Conservation (phyloP, 305 asterid genomes). For the Fraxinus platypoda region DNA sequence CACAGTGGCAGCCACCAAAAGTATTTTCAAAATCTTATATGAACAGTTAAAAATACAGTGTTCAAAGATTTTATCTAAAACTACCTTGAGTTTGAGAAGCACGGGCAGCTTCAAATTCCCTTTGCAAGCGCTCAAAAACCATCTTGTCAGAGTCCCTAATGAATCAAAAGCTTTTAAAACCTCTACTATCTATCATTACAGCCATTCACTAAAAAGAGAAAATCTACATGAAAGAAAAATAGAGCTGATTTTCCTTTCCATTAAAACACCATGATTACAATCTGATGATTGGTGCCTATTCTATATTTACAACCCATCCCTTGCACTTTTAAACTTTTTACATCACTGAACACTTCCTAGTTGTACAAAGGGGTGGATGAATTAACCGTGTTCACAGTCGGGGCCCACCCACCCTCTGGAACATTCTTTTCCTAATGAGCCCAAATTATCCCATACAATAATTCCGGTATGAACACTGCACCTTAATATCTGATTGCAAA, state of each 20-base stretch:
- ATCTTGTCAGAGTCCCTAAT: slow-evolving; percentile 93
- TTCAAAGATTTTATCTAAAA: slow-evolving; percentile 6
- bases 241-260: background rate
- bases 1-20: background rate
- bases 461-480: background rate
- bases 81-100: slow-evolving; percentile 91
- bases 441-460: background rate
- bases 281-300: background rate
- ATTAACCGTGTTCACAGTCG: background rate
- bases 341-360: background rate
- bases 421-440: background rate
- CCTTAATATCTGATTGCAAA: background rate
- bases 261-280: background rate
- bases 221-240: slow-evolving; percentile 1
- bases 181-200: background rate
- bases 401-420: slow-evolving; percentile 9
- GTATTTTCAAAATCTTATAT: background rate
- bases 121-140: slow-evolving; percentile 81
- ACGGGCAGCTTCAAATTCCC: slow-evolving; percentile 85
- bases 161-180: slow-evolving; percentile 28
- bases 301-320: background rate
- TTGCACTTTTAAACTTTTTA: background rate
- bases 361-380: background rate
- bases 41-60: slow-evolving; percentile 2
- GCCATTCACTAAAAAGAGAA: slow-evolving; percentile 13